These are phyloP conservation scores for Eimeria tenella DNA, from an alignment of 169 alveolate genomes.

Conservation along the genomic window DNA sequence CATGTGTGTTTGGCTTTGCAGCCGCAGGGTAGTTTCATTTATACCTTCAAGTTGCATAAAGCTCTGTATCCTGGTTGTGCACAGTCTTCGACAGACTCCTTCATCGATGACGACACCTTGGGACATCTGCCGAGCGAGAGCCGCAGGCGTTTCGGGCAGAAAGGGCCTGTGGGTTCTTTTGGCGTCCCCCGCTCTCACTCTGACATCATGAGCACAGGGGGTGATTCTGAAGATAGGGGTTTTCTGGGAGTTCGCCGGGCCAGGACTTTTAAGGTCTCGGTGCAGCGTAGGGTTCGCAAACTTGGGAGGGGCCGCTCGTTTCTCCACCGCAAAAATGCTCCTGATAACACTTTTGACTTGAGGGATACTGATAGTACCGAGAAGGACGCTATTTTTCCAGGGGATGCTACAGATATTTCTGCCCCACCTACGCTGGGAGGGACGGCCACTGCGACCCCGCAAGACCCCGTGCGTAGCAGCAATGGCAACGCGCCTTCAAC, in stretches of 20 bases:
- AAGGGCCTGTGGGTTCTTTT: constrained; percentile 10
- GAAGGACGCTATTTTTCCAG: background rate
- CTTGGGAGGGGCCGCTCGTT: constrained; percentile 16
- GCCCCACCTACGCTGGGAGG: background rate
- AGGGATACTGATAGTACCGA: background rate
- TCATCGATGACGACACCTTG: constrained; percentile 35
- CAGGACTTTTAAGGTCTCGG: background rate
- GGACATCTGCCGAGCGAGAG: background rate
- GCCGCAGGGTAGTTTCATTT: too few species aligned
- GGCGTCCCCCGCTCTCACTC: background rate
- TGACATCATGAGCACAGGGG: background rate
- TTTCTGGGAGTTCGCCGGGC: background rate
- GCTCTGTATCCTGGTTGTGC: background rate
- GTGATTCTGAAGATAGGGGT: background rate
- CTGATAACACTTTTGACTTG: background rate
- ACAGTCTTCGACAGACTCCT: constrained; percentile 59
- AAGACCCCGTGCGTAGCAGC: constrained; percentile 23
- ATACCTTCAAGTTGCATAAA: background rate
- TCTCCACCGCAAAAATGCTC: background rate
- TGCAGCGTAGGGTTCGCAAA: background rate
- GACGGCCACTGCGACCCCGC: background rate
- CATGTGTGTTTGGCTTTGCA: too few species aligned
- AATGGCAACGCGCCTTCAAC: constrained; percentile 50
- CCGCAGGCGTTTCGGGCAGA: background rate
- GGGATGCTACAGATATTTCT: background rate